phyloP scores from a whole-genome alignment of 2,329 filamentous ascomycete species.

The Pyrenophora teres region DNA sequence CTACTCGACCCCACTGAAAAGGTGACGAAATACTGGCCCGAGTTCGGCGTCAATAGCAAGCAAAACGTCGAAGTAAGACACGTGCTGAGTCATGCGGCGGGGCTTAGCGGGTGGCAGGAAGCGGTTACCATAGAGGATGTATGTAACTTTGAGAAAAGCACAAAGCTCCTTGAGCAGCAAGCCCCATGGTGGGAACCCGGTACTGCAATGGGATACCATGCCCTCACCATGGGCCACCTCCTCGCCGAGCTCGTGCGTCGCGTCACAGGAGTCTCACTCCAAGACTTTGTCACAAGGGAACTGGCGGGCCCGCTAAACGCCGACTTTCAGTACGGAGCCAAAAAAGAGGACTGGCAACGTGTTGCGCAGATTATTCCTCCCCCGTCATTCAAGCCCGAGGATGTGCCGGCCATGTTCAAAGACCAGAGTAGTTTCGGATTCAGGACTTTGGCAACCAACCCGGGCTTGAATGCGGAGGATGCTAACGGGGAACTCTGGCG shows the following conservation, averaged over 20 bases:
- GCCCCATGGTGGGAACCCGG: slow-evolving; percentile 26
- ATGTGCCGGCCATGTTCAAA: not conserved
- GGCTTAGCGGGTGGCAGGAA: slow-evolving; percentile 20
- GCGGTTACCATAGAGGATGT: slow-evolving; percentile 8
- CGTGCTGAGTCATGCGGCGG: slow-evolving; percentile 19
- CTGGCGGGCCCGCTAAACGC: slow-evolving; percentile 62
- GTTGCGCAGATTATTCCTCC: slow-evolving; percentile 20
- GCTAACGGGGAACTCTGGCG: slow-evolving; percentile 11
- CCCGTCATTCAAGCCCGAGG: not conserved
- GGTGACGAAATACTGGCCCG: slow-evolving; percentile 27
- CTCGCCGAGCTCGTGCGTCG: slow-evolving; percentile 15
- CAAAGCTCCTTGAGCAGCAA: slow-evolving; percentile 15
- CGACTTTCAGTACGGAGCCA: slow-evolving; percentile 21
- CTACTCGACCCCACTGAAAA: slow-evolving; percentile 21
- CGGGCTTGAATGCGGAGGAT: slow-evolving; percentile 7
- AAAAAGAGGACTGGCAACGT: slow-evolving; percentile 9
- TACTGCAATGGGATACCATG: slow-evolving; percentile 21
- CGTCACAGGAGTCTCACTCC: slow-evolving; percentile 10
- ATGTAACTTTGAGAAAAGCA: slow-evolving; percentile 12
- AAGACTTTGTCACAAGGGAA: slow-evolving; percentile 59
- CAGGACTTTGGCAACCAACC: slow-evolving; percentile 13
- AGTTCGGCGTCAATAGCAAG: slow-evolving; percentile 24
- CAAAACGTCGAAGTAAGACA: slow-evolving; percentile 21
- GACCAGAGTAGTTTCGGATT: slow-evolving; percentile 1
- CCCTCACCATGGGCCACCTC: slow-evolving; percentile 21